These are phyloP conservation scores for Sugiyamaella xylanicola DNA, from an alignment of 1,139 yeast species.

Conservation along the genomic window DNA sequence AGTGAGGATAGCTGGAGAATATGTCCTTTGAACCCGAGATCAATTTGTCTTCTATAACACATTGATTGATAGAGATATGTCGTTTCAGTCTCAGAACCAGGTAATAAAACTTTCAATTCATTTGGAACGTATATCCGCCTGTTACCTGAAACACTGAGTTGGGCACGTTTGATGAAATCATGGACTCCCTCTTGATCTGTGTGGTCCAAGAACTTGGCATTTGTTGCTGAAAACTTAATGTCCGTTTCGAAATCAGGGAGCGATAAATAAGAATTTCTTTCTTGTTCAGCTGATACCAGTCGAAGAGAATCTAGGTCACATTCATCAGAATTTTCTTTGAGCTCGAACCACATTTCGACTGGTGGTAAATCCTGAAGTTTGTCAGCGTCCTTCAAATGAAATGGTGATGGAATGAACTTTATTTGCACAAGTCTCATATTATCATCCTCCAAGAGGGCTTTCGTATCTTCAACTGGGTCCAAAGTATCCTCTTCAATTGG, in stretches of 20 bases:
- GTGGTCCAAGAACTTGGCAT: constrained; percentile 42
- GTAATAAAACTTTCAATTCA: constrained; percentile 45
- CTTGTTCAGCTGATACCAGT: constrained; percentile 53
- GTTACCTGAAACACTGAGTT: constrained; percentile 48
- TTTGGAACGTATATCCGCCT: constrained; percentile 46
- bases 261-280: constrained; percentile 48
- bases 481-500: constrained; percentile 5
- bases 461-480: constrained; percentile 12
- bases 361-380: constrained; percentile 48
- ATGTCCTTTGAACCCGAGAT: constrained; percentile 44
- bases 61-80: constrained; percentile 50
- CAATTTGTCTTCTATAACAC: constrained; percentile 50
- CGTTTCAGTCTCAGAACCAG: constrained; percentile 40
- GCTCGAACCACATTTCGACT: constrained; percentile 56
- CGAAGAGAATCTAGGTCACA: constrained; percentile 49
- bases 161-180: constrained; percentile 46
- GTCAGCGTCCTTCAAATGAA: constrained; percentile 27
- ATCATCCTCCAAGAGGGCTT: constrained; percentile 6
- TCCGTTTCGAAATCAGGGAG: constrained; percentile 50
- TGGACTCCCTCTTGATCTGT: constrained; percentile 37
- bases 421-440: constrained; percentile 45
- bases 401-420: constrained; percentile 53
- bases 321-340: constrained; percentile 43
- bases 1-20: constrained; percentile 52
- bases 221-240: constrained; percentile 50